phyloP scores from a whole-genome alignment of 345 rosid species.

The Dimocarpus longan region DNA sequence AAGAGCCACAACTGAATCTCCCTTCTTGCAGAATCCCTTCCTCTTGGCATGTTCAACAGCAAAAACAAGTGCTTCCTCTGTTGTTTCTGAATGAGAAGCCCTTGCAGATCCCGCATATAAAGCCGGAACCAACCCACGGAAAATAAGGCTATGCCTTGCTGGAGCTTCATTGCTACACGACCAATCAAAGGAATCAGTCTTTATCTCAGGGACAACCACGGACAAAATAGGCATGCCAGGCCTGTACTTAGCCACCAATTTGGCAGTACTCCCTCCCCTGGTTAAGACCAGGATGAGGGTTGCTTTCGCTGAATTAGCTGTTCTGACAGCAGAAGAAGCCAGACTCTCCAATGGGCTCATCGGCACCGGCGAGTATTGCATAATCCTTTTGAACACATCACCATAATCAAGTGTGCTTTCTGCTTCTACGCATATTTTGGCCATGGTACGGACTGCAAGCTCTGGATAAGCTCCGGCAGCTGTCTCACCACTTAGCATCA shows the following conservation, averaged over 20 bases:
- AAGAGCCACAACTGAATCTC: slow-evolving; percentile 90
- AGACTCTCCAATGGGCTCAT: slow-evolving; percentile 95
- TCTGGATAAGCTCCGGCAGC: slow-evolving; percentile 99
- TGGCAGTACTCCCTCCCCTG: slow-evolving; percentile 95
- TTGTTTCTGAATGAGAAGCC: slow-evolving; percentile 87
- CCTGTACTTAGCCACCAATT: slow-evolving; percentile 93
- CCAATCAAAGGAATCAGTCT: slow-evolving; percentile 90
- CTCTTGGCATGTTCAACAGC: slow-evolving; percentile 68
- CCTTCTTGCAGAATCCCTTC: slow-evolving; percentile 68
- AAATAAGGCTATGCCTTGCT: slow-evolving; percentile 89
- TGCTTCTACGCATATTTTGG: slow-evolving; percentile 87
- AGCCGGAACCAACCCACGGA: slow-evolving; percentile 83
- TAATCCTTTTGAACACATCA: slow-evolving; percentile 80
- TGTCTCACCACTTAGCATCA: slow-evolving; percentile 96
- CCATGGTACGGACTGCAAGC: slow-evolving; percentile 89
- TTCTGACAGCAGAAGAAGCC: slow-evolving; percentile 90
- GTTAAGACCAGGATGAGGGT: slow-evolving; percentile 84
- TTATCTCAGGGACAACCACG: slow-evolving; percentile 84
- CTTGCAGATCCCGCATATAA: slow-evolving; percentile 88
- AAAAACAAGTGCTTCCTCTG: slow-evolving; percentile 89
- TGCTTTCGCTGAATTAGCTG: slow-evolving; percentile 87
- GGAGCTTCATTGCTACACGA: slow-evolving; percentile 88
- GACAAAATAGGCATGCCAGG: slow-evolving; percentile 91
- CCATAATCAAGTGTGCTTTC: slow-evolving; percentile 90
- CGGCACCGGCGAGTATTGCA: slow-evolving; percentile 85